These are phyloP conservation scores for Lactifluus rugatus DNA, from an alignment of 768 basidiomycete genomes.

Conservation along the genomic window DNA sequence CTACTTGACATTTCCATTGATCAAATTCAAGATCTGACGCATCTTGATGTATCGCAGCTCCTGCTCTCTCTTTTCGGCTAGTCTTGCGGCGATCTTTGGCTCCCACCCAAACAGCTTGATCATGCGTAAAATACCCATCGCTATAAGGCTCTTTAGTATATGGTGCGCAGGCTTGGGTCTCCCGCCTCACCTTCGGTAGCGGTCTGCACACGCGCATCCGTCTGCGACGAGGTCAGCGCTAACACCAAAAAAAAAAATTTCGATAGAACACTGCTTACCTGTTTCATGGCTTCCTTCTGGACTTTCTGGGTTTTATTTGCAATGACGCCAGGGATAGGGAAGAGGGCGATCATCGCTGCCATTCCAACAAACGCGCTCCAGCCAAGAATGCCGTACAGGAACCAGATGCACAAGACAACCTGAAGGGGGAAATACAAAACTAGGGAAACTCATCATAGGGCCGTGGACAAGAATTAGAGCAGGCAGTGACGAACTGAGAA, in stretches of 20 bases:
- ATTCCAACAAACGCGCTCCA: constrained; percentile 41
- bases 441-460: neutral
- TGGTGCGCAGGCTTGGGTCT: neutral
- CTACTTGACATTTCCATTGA: constrained; percentile 28
- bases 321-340: constrained; percentile 36
- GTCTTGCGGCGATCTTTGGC: constrained; percentile 32
- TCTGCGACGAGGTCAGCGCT: constrained; percentile 23
- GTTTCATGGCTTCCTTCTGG: constrained; percentile 34
- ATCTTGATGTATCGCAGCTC: constrained; percentile 31
- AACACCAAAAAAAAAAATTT: neutral
- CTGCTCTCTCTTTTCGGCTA: constrained; percentile 29
- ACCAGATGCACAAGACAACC: constrained; percentile 30
- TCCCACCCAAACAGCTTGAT: constrained; percentile 60
- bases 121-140: constrained; percentile 34
- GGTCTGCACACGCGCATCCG: constrained; percentile 37
- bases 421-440: constrained; percentile 34
- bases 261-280: constrained; percentile 20
- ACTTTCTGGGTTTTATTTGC: constrained; percentile 28
- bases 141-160: constrained; percentile 18
- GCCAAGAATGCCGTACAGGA: constrained; percentile 40
- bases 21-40: constrained; percentile 27
- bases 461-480: neutral
- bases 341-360: constrained; percentile 29
- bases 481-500: constrained; percentile 5
- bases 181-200: constrained; percentile 32